Conservation (phyloP, 768 basidiomycete genomes). For the Lactifluus hygrophoroides region DNA sequence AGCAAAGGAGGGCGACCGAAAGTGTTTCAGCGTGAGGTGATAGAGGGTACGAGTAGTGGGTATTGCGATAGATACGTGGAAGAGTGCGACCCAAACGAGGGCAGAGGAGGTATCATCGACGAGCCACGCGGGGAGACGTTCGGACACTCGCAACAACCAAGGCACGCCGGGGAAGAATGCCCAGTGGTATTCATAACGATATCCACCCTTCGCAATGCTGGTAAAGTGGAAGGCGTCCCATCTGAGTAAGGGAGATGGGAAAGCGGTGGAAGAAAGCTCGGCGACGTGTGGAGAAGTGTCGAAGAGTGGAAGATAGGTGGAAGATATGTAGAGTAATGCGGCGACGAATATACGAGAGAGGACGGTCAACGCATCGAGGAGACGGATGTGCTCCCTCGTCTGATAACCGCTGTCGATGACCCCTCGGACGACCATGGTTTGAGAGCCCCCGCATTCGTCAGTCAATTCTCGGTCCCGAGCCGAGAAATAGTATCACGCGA, state of each 20-base stretch:
- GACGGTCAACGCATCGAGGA: constrained; percentile 14
- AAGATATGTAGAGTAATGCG: constrained; percentile 4
- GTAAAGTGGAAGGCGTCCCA: constrained; percentile 89
- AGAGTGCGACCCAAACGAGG: constrained; percentile 22
- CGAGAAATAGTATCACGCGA: background rate
- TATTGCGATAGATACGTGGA: constrained; percentile 33
- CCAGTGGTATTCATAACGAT: constrained; percentile 71
- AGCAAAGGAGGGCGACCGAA: constrained; percentile 50
- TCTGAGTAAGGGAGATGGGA: constrained; percentile 40
- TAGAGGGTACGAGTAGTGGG: constrained; percentile 42
- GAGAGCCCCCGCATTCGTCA: too few relatives aligned
- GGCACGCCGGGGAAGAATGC: constrained; percentile 79
- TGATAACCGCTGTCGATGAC: background rate
- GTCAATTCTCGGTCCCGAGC: too few relatives aligned
- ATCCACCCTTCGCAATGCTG: constrained; percentile 51
- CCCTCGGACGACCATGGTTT: background rate
- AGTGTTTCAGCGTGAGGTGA: constrained; percentile 49
- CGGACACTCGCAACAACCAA: constrained; percentile 36
- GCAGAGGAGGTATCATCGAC: background rate
- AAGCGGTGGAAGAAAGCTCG: background rate
- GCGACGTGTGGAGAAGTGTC: constrained; percentile 15
- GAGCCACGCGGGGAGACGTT: background rate
- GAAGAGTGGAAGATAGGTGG: constrained; percentile 15
- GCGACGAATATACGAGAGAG: constrained; percentile 4
- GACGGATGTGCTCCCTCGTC: background rate